Evolutionary conservation across 1,284 basidiomycete species (phyloP), one percentile per base, ranked within the genome.

Genomic region (Microbotryum intermedium): DNA sequence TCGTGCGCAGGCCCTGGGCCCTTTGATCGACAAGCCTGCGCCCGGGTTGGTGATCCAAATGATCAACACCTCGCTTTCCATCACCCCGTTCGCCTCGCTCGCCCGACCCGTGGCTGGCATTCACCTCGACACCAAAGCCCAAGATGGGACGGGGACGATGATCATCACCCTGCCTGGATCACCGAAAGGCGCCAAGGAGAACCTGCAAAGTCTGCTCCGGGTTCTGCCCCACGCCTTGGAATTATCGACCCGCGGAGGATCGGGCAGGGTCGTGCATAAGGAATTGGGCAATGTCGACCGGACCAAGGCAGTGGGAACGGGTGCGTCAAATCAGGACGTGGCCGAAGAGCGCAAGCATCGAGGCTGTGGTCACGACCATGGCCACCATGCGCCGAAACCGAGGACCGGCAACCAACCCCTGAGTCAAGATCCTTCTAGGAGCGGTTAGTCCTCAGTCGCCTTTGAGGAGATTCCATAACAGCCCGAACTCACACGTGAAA

Each of bases 111-210:
- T 90, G 18, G 88, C 86, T 3, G 90, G 90, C 0, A 85, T 87
- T 4, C 30, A 34, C 26, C 51, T 58, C 39, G 20, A 18, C 47
- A 6, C 23, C 34, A 20, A 46, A 5, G 45, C 16, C 26, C 8
- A 76, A 83, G 39, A 53, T 50, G 53, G 69, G 75, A 43, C 49
- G 29, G 80, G 81, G 42, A 84, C 84, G 0, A 78, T 93, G 20
- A 76, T 93, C 29, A 78, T 87, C 21, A 88, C 87, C 0, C 82
- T 93, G 10, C 90, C 90, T 0, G 90, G 90, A 1, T 88, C 86
- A 66, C 80, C 84, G 25, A 91, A 88, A 69, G 90, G 88, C 2
- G 89, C 90, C 28, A 83, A 79, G 61, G 89, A 92, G 71, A 88
- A 85, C 68, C 71, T 90, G 59, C 79, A 82, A 6, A 80, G 81